Evolutionary conservation across 805 yeast genomes (phyloP), one percentile per base, ranked within the genome.

Genomic region (Vanderwaltozyma verrucispora): DNA sequence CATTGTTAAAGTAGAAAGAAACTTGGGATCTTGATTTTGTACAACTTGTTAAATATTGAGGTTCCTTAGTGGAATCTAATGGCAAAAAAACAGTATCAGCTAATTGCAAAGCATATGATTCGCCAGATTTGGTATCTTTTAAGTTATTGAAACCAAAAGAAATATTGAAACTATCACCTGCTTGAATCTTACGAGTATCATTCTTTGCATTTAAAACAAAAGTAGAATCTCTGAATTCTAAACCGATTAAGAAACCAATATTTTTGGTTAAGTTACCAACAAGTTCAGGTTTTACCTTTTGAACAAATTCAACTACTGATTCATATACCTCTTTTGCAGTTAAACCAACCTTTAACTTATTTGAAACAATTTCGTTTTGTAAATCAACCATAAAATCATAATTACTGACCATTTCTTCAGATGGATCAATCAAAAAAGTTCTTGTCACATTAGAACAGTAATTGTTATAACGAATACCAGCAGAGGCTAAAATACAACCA

Each of bases 371-470:
- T 52, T 75, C 74, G 32, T 68, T 66, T 62, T 89, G 95, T 31
- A 87, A 69, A 34, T 69, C 69, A 39, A 84, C 60, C 47, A 88
- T 65, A 50, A 83, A 75, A 43, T 81, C 89, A 60, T 89, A 89
- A 58, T 83, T 80, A 37, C 68, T 63, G 47, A 82, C 89, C 68
- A 85, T 77, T 45, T 77, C 80, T 36, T 75, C 72, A 4, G 94
- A 71, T 10, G 96, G 96, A 56, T 85, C 95, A 51, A 89, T 84
- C 56, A 89, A 68, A 50, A 84, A 89, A 1, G 96, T 83, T 59
- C 97, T 73, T 8, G 81, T 88, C 33, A 89, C 65, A 50, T 83
- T 85, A 6, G 96, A 82, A 58, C 95, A 85, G 62, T 89, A 89
- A 32, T 82, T 77, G 54, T 78, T 84, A 64, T 87, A 89, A 51